Evolutionary conservation across 345 rosid genomes (phyloP), one percentile per base, ranked within the genome.

Genomic region (Arabis alpina): DNA sequence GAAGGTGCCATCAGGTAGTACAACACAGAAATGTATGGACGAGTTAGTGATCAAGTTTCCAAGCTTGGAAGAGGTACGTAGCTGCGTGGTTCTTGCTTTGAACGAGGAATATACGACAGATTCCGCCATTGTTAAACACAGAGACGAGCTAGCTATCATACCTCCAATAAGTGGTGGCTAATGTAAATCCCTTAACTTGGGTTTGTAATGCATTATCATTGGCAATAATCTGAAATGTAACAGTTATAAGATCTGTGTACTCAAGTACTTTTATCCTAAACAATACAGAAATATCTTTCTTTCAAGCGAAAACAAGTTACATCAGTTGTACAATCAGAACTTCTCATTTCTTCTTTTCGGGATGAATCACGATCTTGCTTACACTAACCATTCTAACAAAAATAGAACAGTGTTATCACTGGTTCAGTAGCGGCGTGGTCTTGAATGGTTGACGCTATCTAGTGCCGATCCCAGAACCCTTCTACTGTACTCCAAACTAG

Each of bases 91-190:
- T 64, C 86, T 93, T 39, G 97, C 97, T 53, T 66, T 93, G 51
- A 88, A 90, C 12, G 92, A 90, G 71, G 94, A 90, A 59, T 90
- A 89, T 62, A 72, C 93, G 15, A 80, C 80, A 0, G 90, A 84
- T 12, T 74, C 88, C 0, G 68, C 84, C 2, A 53, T 89, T 71
- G 84, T 93, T 49, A 79, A 83, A 68, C 90, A 88, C 55, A 84
- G 79, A 57, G 99, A 94, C 59, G 99, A 94, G 78, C 73, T 91
- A 75, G 99, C 97, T 10, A 83, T 94, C 14, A 94, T 94, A 73
- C 99, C 96, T 84, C 99, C 97, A 13, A 91, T 93, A 56, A 93
- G 99, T 28, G 96, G 96, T n/a, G 99, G 99, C 64, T 94, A 79
- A 83, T 6, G 27, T 48, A 12, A 42, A 14, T 1, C 4, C 51